Evolutionary conservation across 2,329 filamentous ascomycete species (phyloP).

Genomic region (Aspergillus latus): DNA sequence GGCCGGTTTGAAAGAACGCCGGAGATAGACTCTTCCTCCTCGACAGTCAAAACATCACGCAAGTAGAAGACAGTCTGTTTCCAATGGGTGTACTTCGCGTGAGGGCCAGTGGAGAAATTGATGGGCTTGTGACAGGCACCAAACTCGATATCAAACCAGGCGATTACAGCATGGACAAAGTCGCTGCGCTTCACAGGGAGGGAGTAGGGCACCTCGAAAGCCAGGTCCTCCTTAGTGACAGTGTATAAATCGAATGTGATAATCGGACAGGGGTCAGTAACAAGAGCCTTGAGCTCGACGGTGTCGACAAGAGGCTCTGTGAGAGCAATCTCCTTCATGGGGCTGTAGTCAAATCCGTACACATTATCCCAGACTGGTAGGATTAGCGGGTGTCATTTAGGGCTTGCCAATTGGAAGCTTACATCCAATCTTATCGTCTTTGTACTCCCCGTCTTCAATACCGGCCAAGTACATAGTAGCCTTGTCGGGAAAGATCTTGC

Average conservation of each 20-base stretch:
- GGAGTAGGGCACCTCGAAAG: slow-evolving; percentile 76
- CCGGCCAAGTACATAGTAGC: slow-evolving; percentile 95
- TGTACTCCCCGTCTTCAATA: slow-evolving; percentile 99
- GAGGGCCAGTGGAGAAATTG: slow-evolving; percentile 92
- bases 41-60: slow-evolving; percentile 85
- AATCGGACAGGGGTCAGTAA: slow-evolving; percentile 83
- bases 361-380: slow-evolving; percentile 94
- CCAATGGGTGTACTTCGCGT: slow-evolving; percentile 99
- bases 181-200: slow-evolving; percentile 80
- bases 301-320: slow-evolving; percentile 97
- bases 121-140: slow-evolving; percentile 97
- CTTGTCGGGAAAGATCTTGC: slow-evolving; percentile 98
- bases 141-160: slow-evolving; percentile 99
- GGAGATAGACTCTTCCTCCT: slow-evolving; percentile 76
- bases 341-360: slow-evolving; percentile 95
- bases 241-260: slow-evolving; percentile 92
- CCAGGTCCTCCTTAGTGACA: slow-evolving; percentile 77
- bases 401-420: slow-evolving; percentile 43
- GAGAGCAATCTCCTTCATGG: slow-evolving; percentile 88
- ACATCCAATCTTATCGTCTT: slow-evolving; percentile 99
- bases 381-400: slow-evolving; percentile 24
- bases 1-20: slow-evolving; percentile 79
- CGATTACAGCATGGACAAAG: slow-evolving; percentile 93
- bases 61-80: slow-evolving; percentile 99
- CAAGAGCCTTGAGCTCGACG: slow-evolving; percentile 94